These are phyloP conservation scores for Leishmania martiniquensis DNA, from an alignment of 208 protist genomes.

Conservation along the genomic window DNA sequence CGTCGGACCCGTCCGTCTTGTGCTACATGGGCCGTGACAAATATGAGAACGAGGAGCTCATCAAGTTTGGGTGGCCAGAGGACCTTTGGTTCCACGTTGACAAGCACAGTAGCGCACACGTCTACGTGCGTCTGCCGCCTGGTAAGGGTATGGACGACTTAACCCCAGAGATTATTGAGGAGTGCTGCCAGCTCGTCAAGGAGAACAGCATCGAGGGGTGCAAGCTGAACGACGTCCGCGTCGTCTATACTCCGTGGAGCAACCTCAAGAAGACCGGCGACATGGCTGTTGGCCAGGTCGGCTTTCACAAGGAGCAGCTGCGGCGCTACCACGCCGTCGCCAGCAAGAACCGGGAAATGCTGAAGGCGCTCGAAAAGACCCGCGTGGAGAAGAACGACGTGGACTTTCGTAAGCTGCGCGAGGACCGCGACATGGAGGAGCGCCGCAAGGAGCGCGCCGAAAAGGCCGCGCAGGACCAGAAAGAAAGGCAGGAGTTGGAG, in stretches of 20 bases:
- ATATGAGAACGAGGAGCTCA: conserved; percentile 99
- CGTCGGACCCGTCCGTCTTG: conserved; percentile 86
- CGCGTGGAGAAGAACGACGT: conserved; percentile 92
- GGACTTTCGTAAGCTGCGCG: conserved; percentile 75
- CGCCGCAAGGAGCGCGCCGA: conserved; percentile 47
- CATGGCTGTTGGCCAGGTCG: conserved; percentile 97
- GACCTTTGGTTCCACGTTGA: conserved; percentile 99
- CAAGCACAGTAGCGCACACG: conserved; percentile 96
- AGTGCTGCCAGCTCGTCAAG: conserved; percentile 98
- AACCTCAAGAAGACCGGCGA: conserved; percentile 97
- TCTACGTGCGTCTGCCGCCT: conserved; percentile 96
- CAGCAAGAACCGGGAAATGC: conserved; percentile 86
- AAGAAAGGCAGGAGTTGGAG: conserved; percentile 71
- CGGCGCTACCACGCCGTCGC: conserved; percentile 79
- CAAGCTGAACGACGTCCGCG: conserved; percentile 89
- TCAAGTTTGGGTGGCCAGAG: conserved; percentile 96
- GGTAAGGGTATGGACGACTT: conserved; percentile 94
- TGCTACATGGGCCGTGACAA: conserved; percentile 99
- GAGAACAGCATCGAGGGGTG: conserved; percentile 97
- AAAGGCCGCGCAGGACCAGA: conserved; percentile 44
- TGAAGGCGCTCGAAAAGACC: conserved; percentile 95
- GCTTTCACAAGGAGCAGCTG: conserved; percentile 93
- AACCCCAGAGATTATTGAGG: conserved; percentile 93
- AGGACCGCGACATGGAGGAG: conserved; percentile 80
- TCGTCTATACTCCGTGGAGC: conserved; percentile 97